Conservation (phyloP, 305 asterid genomes). For the Caryopteris hybrid region DNA sequence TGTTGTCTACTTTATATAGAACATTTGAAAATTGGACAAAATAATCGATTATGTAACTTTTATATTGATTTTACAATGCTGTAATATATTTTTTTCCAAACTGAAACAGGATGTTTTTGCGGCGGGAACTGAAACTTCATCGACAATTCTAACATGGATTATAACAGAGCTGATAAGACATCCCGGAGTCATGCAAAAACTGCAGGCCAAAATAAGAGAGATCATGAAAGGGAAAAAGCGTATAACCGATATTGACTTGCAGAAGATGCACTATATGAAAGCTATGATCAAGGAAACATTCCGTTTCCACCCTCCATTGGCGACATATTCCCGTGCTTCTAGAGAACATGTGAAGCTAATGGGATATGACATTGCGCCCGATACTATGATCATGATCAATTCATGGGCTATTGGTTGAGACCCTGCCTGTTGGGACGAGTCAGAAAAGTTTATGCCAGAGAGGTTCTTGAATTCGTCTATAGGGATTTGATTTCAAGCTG, state of each 20-base stretch:
- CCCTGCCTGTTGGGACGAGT: conserved; percentile 18
- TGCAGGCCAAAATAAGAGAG: conserved; percentile 32
- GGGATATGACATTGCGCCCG: conserved; percentile 17
- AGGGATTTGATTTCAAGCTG: conserved; percentile 40
- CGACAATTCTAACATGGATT: conserved; percentile 38
- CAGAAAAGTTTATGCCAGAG: conserved; percentile 23
- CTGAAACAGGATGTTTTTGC: conserved; percentile 32
- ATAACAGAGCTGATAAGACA: conserved; percentile 48
- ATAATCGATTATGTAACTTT: no score
- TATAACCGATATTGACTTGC: neutral
- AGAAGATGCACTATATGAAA: neutral
- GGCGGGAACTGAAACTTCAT: conserved; percentile 49
- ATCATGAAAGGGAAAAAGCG: conserved; percentile 1
- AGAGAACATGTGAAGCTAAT: neutral
- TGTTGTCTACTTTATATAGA: no score
- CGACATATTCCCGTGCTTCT: neutral
- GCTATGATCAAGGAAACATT: neutral
- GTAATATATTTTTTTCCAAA: neutral
- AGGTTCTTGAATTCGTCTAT: conserved; percentile 11
- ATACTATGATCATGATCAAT: conserved; percentile 16
- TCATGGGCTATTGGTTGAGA: conserved; percentile 26
- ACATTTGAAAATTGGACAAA: no score
- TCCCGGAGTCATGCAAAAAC: conserved; percentile 23
- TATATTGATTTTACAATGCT: no score
- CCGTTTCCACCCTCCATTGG: neutral